Conservation (phyloP, 1,284 basidiomycete genomes). For the Moesziomyces antarcticus region DNA sequence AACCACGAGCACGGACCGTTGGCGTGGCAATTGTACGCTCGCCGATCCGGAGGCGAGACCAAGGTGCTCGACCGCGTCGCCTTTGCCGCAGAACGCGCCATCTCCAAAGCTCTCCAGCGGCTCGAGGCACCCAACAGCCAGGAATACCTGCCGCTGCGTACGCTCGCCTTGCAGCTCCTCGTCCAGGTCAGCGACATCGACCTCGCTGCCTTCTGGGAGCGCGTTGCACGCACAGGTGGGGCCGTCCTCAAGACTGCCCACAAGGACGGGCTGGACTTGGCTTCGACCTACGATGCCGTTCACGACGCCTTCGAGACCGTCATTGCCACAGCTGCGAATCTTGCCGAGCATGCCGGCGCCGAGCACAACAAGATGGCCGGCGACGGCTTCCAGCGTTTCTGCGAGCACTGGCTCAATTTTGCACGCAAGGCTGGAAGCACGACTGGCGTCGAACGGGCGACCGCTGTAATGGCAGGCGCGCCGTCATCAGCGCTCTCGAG, state of each 20-base stretch:
- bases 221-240: conserved; percentile 38
- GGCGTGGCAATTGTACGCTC: conserved; percentile 31
- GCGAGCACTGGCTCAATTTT: conserved; percentile 49
- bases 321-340: conserved; percentile 24
- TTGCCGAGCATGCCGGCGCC: conserved; percentile 10
- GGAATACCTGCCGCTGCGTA: conserved; percentile 22
- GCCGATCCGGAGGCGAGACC: conserved; percentile 16
- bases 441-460: conserved; percentile 33
- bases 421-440: conserved; percentile 38
- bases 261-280: conserved; percentile 18
- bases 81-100: conserved; percentile 44
- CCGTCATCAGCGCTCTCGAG: not conserved
- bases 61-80: conserved; percentile 46
- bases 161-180: conserved; percentile 41
- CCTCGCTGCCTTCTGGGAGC: conserved; percentile 53
- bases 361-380: conserved; percentile 17
- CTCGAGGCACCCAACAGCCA: conserved; percentile 27
- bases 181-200: conserved; percentile 47
- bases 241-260: conserved; percentile 27
- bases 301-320: conserved; percentile 40
- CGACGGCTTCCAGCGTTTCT: conserved; percentile 41
- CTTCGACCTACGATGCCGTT: conserved; percentile 22
- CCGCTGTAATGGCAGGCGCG: conserved; percentile 18
- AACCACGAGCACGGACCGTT: conserved; percentile 42
- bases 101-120: conserved; percentile 32